phyloP scores from a whole-genome alignment of 1,139 yeast genomes.

The Yamadazyma sp. region DNA sequence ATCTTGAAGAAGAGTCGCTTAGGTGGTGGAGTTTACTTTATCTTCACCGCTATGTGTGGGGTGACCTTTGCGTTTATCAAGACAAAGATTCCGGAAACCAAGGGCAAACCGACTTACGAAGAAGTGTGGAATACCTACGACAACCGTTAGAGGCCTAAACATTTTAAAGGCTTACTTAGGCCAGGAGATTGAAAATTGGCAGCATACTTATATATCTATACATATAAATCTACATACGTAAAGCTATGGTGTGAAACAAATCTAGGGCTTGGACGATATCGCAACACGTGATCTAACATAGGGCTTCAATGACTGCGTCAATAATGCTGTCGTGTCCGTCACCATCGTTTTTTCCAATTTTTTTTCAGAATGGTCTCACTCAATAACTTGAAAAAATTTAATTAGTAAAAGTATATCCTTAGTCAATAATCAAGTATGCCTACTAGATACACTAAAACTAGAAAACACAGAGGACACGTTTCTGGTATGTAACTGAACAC shows the following conservation, averaged over 20 bases:
- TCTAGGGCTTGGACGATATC: not conserved
- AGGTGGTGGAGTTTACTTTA: conserved; percentile 79
- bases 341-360: conserved; percentile 1
- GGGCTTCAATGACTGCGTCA: conserved; percentile 4
- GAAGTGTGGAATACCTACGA: conserved; percentile 56
- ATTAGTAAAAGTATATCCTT: conserved; percentile 2
- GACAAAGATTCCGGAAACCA: conserved; percentile 72
- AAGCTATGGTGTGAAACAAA: not conserved
- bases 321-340: conserved; percentile 1
- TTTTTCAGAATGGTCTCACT: conserved; percentile 5
- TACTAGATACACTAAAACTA: conserved; percentile 98
- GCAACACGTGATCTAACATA: conserved; percentile 1
- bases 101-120: conserved; percentile 58
- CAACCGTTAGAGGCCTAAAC: no score
- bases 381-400: conserved; percentile 1
- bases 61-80: conserved; percentile 49
- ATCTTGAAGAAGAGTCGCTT: conserved; percentile 53
- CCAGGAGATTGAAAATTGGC: no score
- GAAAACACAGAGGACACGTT: conserved; percentile 99
- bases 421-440: conserved; percentile 65
- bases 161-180: no score
- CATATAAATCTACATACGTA: not conserved
- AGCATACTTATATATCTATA: no score
- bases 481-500: conserved; percentile 68
- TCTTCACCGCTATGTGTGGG: conserved; percentile 63